phyloP scores from a whole-genome alignment of 192 early-diverging fungal genomes.

The Podochytrium sp. region DNA sequence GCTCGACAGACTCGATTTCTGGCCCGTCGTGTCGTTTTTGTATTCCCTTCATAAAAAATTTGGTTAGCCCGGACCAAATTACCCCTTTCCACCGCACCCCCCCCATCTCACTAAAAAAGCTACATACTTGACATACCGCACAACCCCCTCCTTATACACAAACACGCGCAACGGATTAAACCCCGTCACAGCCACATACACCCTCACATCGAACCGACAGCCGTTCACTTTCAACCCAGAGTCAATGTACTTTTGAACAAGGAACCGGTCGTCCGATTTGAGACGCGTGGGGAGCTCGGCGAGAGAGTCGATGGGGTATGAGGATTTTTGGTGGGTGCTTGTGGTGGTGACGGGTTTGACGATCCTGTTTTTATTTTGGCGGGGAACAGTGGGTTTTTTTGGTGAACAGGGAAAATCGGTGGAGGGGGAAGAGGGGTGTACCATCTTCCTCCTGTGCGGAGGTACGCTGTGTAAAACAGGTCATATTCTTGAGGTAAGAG shows the following conservation, averaged over 20 bases:
- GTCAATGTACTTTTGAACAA: constrained; percentile 38
- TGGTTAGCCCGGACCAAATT: not conserved
- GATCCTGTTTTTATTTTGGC: constrained; percentile 2
- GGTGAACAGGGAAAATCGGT: not conserved
- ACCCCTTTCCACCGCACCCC: constrained; percentile 31
- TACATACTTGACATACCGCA: constrained; percentile 34
- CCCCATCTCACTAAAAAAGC: too few relatives aligned
- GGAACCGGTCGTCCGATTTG: constrained; percentile 20
- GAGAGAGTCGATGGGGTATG: constrained; percentile 30
- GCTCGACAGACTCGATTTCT: constrained; percentile 27
- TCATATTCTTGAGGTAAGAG: constrained; percentile 34
- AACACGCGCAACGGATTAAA: constrained; percentile 48
- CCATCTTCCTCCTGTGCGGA: constrained; percentile 28
- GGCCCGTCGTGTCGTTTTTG: not conserved
- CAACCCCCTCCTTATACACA: constrained; percentile 39
- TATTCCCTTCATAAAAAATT: constrained; percentile 1
- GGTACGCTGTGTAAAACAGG: constrained; percentile 23
- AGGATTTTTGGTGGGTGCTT: not conserved
- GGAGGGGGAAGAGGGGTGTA: not conserved
- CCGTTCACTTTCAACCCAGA: constrained; percentile 45
- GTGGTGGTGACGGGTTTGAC: constrained; percentile 18
- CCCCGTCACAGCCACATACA: constrained; percentile 47
- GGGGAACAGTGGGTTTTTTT: too few relatives aligned
- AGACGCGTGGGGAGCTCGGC: constrained; percentile 29
- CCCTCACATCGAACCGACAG: constrained; percentile 46